Evolutionary conservation across 345 rosid genomes (phyloP).

Genomic region (Zanthoxylum bungeanum): DNA sequence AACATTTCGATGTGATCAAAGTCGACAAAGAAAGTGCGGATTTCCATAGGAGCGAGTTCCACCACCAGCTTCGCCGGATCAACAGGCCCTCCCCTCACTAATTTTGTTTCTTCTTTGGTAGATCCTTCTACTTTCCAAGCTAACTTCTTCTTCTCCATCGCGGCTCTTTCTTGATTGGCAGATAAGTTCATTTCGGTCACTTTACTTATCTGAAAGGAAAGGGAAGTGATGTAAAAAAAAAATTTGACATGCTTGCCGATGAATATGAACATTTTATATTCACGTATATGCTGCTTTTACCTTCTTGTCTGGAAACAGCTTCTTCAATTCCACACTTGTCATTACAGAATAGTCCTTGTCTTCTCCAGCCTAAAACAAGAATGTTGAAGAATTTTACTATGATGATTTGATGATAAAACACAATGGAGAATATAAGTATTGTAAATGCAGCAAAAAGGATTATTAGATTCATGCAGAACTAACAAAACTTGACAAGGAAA

Average conservation of each 20-base stretch:
- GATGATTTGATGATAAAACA: not conserved
- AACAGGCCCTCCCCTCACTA: conserved; percentile 58
- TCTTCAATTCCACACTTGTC: conserved; percentile 73
- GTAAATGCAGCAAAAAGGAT: not conserved
- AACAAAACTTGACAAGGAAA: not conserved
- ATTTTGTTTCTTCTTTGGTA: conserved; percentile 32
- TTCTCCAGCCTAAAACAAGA: conserved; percentile 52
- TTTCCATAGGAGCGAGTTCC: conserved; percentile 88
- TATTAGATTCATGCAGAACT: not conserved
- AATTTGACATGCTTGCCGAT: not conserved
- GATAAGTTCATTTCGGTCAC: conserved; percentile 77
- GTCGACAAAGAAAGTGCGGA: conserved; percentile 59
- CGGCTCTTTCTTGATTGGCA: conserved; percentile 77
- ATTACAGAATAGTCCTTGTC: conserved; percentile 73
- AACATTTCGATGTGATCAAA: conserved; percentile 28
- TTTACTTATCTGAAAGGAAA: conserved; percentile 44
- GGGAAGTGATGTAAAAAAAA: not conserved
- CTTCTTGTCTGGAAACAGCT: conserved; percentile 65
- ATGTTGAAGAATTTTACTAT: not conserved
- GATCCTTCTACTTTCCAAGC: conserved; percentile 72
- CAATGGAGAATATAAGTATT: not conserved
- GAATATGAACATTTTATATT: not conserved
- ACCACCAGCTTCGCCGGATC: conserved; percentile 60
- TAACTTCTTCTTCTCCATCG: conserved; percentile 76
- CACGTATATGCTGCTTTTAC: conserved; percentile 30